These are phyloP conservation scores for Aspergillus flavus DNA, from an alignment of 2,329 filamentous ascomycete genomes.

Conservation along the genomic window DNA sequence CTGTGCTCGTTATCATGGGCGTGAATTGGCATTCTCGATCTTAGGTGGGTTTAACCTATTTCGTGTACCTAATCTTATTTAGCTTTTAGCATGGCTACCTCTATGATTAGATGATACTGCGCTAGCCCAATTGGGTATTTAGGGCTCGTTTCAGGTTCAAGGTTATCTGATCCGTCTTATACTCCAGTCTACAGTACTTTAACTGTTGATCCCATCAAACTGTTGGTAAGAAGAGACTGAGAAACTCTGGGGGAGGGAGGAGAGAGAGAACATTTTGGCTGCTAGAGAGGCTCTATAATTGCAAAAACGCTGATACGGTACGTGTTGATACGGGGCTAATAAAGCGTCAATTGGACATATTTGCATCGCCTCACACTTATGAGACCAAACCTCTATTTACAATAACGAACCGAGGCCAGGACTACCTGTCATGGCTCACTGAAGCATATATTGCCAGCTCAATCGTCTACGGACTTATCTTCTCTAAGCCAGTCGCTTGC, in stretches of 20 bases:
- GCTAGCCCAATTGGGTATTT: not conserved
- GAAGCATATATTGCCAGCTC: not conserved
- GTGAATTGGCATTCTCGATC: not conserved
- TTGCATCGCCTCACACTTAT: not conserved
- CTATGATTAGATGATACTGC: not conserved
- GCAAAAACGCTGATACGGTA: too few species aligned
- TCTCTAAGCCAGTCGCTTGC: conserved; percentile 42
- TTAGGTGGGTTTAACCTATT: not conserved
- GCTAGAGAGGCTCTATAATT: too few species aligned
- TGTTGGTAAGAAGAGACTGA: not conserved
- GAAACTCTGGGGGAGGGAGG: too few species aligned
- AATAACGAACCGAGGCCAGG: not conserved
- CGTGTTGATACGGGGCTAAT: too few species aligned
- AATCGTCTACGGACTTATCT: not conserved
- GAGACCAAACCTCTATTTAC: not conserved
- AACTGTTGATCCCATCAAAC: not conserved
- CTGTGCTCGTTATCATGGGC: not conserved
- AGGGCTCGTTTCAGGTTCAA: not conserved
- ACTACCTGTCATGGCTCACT: not conserved
- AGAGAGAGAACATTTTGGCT: too few species aligned
- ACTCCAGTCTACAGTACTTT: not conserved
- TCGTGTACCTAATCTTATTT: not conserved
- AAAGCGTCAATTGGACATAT: not conserved
- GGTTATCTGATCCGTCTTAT: too few species aligned
- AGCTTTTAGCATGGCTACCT: not conserved